Base-by-base conservation (phyloP, 2,329 filamentous ascomycete species). In the Karstenula rhodostoma region DNA sequence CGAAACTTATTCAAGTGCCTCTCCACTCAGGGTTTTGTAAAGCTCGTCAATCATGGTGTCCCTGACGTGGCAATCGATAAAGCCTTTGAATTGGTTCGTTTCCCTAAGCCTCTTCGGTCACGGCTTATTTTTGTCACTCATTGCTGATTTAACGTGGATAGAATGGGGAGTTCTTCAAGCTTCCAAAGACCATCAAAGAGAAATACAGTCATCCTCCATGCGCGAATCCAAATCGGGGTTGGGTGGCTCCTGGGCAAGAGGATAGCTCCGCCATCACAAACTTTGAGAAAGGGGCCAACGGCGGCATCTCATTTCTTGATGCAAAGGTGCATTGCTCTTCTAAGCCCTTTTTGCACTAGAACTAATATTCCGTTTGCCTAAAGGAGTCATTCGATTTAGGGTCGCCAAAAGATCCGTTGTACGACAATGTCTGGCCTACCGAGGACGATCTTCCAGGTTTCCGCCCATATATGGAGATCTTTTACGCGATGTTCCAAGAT, bases 141-240 rank as follows among this genome's bases (percentile, higher is more conserved):
- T n/a, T n/a, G n/a, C n/a, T n/a, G n/a, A n/a, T n/a, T n/a, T n/a
- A 25, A 44, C 33, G 15, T 29, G 13, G 32, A 32, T n/a, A 66
- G 64, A 66, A 46, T 43, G 17, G 40, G 3, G 44, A 56, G 19
- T 63, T 67, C 33, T 67, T 67, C 49, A n/a, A 22, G 2, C 52
- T 65, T 8, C 57, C 62, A 10, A 35, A 43, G 4, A 54, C 52
- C 5, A 35, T 27, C 5, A 65, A 65, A 32, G 37, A 19, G 22
- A 47, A 51, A 35, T 33, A 43, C n/a, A 37, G 29, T 7, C 42
- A 65, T 33, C 33, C 47, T n/a, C 27, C 15, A 23, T 17, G 42
- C 2, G 35, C 56, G 5, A 60, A 64, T 19, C 64, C 62, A 2
- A 51, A 65, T n/a, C 64, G 62, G 3, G 64, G 64, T 2, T 67